Evolutionary conservation across 129 eudicot genomes (phyloP).

Genomic region (Flaveria sonorensis): DNA sequence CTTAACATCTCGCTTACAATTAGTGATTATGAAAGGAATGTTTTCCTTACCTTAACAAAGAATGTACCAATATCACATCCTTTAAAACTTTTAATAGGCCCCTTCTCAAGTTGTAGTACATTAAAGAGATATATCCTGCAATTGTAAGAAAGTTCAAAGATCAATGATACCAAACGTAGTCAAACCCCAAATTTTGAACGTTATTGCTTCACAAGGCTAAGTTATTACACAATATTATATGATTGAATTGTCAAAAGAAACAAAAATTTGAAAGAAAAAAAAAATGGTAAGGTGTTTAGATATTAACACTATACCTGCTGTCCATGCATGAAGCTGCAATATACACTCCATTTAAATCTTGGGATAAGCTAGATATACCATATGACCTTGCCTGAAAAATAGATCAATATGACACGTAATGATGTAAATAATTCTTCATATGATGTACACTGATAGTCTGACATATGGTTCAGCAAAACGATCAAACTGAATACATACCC

Average conservation of each 20-base stretch:
- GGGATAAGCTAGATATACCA: constrained; percentile 93
- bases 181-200: not conserved
- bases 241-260: not conserved
- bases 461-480: not conserved
- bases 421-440: not conserved
- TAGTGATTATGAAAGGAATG: not conserved
- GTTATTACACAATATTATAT: not conserved
- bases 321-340: not conserved
- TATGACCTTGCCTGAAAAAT: constrained; percentile 61
- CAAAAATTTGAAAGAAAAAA: not conserved
- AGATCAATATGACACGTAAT: not conserved
- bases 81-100: constrained; percentile 34
- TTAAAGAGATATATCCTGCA: constrained; percentile 39
- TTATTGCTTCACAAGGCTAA: not conserved
- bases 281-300: not conserved
- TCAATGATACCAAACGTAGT: not conserved
- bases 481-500: constrained; percentile 28
- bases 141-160: constrained; percentile 34
- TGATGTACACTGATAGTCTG: not conserved
- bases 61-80: constrained; percentile 78
- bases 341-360: constrained; percentile 67
- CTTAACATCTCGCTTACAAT: not conserved
- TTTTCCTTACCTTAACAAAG: constrained; percentile 72
- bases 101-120: constrained; percentile 48
- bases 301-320: constrained; percentile 1